A percentile compares a stretch with the other conserved stretches of the same genome.
Evolutionary conservation across 2,329 filamentous ascomycete species (phyloP).

Genomic region (Pseudocercospora fuligena): DNA sequence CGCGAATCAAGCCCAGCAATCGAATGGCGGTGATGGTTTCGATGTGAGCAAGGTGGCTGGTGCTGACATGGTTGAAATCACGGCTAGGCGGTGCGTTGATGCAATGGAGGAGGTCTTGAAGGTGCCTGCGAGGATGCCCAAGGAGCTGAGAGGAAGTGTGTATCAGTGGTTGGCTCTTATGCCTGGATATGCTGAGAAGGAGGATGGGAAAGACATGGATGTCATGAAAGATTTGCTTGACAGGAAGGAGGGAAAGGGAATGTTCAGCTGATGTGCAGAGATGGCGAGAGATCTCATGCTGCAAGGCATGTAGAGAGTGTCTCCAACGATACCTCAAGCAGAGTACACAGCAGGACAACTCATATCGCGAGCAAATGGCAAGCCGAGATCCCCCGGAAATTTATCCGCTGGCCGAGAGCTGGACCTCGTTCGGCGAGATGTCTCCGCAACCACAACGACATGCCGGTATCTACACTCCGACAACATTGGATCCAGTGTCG

Average conservation of each 20-base stretch:
- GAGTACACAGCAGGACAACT: background rate
- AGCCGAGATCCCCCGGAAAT: background rate
- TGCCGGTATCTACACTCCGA: background rate
- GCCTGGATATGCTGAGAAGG: slow-evolving; percentile 23
- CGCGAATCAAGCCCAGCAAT: background rate
- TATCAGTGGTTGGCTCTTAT: slow-evolving; percentile 26
- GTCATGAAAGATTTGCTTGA: slow-evolving; percentile 15
- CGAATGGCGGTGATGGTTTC: background rate
- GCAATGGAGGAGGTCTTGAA: slow-evolving; percentile 22
- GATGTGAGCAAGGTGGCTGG: slow-evolving; percentile 13
- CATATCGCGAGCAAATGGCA: background rate
- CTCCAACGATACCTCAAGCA: background rate
- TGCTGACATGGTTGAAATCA: slow-evolving; percentile 19
- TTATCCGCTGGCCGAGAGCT: slow-evolving; percentile 6
- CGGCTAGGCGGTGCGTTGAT: slow-evolving; percentile 21
- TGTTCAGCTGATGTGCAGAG: slow-evolving; percentile 2
- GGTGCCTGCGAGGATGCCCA: slow-evolving; percentile 23
- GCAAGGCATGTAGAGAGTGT: background rate
- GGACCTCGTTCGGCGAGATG: background rate
- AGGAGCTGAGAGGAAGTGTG: slow-evolving; percentile 20
- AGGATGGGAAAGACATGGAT: slow-evolving; percentile 15
- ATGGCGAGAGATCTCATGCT: background rate
- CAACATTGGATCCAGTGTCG: background rate
- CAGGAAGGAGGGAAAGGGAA: slow-evolving; percentile 17
- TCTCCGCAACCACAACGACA: background rate